Base-by-base conservation (phyloP, 345 rosid genomes). In the Excoecaria agallocha region DNA sequence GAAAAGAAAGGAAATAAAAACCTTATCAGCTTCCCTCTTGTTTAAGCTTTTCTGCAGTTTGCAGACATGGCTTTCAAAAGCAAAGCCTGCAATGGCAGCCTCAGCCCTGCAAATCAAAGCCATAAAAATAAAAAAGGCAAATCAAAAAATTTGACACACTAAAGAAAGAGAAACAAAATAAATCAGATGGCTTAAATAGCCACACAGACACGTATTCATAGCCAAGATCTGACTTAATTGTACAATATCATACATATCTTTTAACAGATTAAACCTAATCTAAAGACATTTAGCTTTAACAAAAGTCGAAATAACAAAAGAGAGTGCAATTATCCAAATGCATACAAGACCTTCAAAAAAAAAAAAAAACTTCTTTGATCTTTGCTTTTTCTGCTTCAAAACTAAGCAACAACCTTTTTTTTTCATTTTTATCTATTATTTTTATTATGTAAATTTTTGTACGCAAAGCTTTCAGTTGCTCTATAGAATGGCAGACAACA, bases 31-130 rank as follows among this genome's bases (percentile, higher is more conserved):
- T 58, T 46, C 86, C 66, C 87, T 79, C 75, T 84, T 76, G 83
- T 80, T 80, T 80, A 76, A 83, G 85, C 86, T 86, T 87, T 91
- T 70, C 81, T 79, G 87, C 82, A 82, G 86, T 76, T 63, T 76
- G 81, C 83, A 82, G 68, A 38, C 55, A 16, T 80, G 74, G 86
- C 81, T 85, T 80, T 82, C 86, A 83, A 85, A 87, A 80, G 91
- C 87, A 80, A 87, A 84, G 86, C 85, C 91, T 88, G 93, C 81
- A 75, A 60, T 79, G 75, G 81, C 87, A 84, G 82, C 85, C 82
- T 73, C 56, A 84, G 68, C 82, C 35, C 91, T 82, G 84, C 83
- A 76, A 80, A 24, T 46, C 12, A 76, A 68, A 62, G 56, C 20
- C 51, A 77, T 80, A 68, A 79, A 56, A 60, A 71, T 48, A 0